Conservation (phyloP, 495 filamentous ascomycete genomes). For the Lasiosphaeria miniovina region DNA sequence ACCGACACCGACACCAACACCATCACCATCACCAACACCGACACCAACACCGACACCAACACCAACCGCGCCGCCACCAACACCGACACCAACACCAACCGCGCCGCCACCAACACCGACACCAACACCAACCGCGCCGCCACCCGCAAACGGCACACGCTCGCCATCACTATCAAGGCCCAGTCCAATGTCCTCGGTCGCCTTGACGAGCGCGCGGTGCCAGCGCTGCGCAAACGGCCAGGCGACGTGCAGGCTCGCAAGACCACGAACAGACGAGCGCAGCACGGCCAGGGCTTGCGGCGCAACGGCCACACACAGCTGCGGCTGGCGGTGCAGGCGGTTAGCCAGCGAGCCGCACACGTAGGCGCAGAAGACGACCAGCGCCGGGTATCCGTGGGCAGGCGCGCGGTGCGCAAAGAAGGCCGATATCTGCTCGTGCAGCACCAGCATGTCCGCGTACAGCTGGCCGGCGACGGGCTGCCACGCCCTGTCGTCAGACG, state of each 20-base stretch:
- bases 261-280: background rate
- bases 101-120: background rate
- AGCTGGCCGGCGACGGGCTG: background rate
- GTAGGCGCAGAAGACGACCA: background rate
- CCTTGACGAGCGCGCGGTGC: background rate
- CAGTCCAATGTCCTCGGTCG: background rate
- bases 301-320: background rate
- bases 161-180: background rate
- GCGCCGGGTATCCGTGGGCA: background rate
- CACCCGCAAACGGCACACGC: background rate
- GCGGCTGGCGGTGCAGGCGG: background rate
- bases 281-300: background rate
- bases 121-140: background rate
- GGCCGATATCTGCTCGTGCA: background rate
- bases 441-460: background rate
- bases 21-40: no score
- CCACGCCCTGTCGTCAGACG: background rate
- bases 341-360: background rate
- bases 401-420: background rate
- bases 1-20: no score
- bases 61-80: no score
- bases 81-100: background rate
- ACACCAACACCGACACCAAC: no score
- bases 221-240: background rate
- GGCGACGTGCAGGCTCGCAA: background rate